Evolutionary conservation across 495 filamentous ascomycete species (phyloP).

Genomic region (Darksidea phi): DNA sequence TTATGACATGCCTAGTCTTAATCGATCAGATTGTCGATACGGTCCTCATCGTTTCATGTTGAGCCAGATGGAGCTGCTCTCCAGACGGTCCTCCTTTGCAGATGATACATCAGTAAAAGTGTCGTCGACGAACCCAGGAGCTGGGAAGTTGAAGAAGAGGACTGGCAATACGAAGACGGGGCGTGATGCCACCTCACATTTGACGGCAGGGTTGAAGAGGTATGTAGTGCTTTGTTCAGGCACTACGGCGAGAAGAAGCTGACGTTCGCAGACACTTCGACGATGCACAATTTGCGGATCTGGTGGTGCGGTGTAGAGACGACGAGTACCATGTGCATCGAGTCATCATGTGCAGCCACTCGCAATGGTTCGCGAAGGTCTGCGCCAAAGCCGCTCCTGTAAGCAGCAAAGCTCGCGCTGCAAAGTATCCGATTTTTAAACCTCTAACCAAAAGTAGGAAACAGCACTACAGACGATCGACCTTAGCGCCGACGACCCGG

Average conservation of each 20-base stretch:
- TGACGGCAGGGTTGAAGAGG: constrained; percentile 22
- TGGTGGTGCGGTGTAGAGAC: constrained; percentile 17
- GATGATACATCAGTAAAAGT: constrained; percentile 5
- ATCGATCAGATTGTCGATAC: constrained; percentile 9
- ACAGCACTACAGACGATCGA: constrained; percentile 4
- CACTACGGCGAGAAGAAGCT: background rate
- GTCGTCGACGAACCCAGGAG: background rate
- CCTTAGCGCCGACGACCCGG: constrained; percentile 24
- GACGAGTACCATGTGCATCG: constrained; percentile 24
- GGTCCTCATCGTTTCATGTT: constrained; percentile 24
- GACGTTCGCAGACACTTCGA: constrained; percentile 14
- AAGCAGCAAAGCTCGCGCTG: background rate
- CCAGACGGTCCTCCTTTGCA: constrained; percentile 13
- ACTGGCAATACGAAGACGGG: background rate
- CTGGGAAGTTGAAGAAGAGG: constrained; percentile 1
- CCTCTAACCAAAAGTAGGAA: background rate
- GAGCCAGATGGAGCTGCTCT: constrained; percentile 18
- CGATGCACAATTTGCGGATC: constrained; percentile 17
- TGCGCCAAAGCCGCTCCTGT: constrained; percentile 8
- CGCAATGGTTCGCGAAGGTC: constrained; percentile 23
- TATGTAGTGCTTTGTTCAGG: background rate
- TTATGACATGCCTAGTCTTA: constrained; percentile 20
- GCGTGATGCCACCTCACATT: background rate
- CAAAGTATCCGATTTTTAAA: background rate
- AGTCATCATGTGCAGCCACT: constrained; percentile 26